Conservation (phyloP, 2,329 filamentous ascomycete species). For the Aspergillus felis region DNA sequence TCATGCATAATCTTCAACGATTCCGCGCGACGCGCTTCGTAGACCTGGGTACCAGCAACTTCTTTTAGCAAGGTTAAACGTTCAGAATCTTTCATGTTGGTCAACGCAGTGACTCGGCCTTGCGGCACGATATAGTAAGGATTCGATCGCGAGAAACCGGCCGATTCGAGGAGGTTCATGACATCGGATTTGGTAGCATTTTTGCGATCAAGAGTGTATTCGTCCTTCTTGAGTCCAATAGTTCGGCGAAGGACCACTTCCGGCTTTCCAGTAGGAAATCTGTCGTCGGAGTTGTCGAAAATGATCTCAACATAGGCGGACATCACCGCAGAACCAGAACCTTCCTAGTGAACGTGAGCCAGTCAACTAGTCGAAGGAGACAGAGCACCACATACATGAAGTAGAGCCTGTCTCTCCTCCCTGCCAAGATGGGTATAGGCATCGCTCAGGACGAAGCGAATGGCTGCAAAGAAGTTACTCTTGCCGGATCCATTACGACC, state of each 20-base stretch:
- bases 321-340: slow-evolving; percentile 95
- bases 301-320: slow-evolving; percentile 99
- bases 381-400: slow-evolving; percentile 59
- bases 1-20: slow-evolving; percentile 96
- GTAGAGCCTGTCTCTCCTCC: slow-evolving; percentile 88
- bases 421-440: slow-evolving; percentile 93
- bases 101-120: slow-evolving; percentile 89
- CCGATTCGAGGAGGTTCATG: slow-evolving; percentile 90
- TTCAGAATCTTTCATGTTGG: slow-evolving; percentile 97
- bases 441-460: slow-evolving; percentile 97
- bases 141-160: slow-evolving; percentile 94
- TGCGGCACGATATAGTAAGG: slow-evolving; percentile 99
- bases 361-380: background rate
- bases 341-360: slow-evolving; percentile 58
- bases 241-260: slow-evolving; percentile 89
- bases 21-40: slow-evolving; percentile 86
- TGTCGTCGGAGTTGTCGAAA: slow-evolving; percentile 95
- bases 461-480: slow-evolving; percentile 99
- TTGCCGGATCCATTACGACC: slow-evolving; percentile 99
- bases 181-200: slow-evolving; percentile 93
- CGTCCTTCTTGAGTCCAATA: slow-evolving; percentile 96
- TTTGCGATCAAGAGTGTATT: slow-evolving; percentile 96
- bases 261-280: slow-evolving; percentile 87
- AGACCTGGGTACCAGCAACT: slow-evolving; percentile 96
- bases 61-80: slow-evolving; percentile 88